A percentile compares a stretch with the other conserved stretches of the same genome.
phyloP scores from a whole-genome alignment of 106 monocot species.

The Dendrobium huoshanense region DNA sequence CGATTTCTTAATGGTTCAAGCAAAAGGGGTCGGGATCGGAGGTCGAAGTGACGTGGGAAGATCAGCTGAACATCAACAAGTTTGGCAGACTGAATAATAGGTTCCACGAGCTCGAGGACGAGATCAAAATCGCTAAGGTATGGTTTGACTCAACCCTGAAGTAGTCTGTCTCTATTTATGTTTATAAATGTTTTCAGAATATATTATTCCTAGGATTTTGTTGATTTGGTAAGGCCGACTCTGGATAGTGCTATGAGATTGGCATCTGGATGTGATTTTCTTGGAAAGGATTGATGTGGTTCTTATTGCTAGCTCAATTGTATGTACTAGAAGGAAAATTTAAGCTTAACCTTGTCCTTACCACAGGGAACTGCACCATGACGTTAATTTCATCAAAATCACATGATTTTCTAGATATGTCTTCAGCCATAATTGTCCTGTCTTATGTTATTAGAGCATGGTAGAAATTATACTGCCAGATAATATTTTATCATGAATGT shows the following conservation, averaged over 20 bases:
- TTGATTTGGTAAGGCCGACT: not conserved
- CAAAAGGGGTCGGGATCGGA: conserved; percentile 58
- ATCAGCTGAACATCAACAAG: conserved; percentile 91
- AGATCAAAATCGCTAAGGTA: conserved; percentile 87
- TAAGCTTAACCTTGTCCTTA: no score
- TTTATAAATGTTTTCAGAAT: not conserved
- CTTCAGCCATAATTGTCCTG: no score
- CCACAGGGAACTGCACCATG: no score
- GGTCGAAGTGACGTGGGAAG: conserved; percentile 88
- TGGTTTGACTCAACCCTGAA: not conserved
- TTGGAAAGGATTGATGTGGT: not conserved
- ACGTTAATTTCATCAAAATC: no score
- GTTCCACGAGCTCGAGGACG: conserved; percentile 88
- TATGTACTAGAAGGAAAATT: no score
- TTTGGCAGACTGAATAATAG: conserved; percentile 88
- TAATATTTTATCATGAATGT: no score
- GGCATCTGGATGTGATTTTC: not conserved
- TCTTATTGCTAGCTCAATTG: no score
- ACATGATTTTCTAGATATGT: no score
- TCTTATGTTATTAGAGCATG: no score
- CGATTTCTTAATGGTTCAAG: not conserved
- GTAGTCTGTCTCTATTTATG: not conserved
- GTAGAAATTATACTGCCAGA: no score
- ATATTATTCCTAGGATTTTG: not conserved
- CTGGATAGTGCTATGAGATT: not conserved